Conservation (phyloP, 2,329 filamentous ascomycete genomes). For the Rosellinia necatrix region DNA sequence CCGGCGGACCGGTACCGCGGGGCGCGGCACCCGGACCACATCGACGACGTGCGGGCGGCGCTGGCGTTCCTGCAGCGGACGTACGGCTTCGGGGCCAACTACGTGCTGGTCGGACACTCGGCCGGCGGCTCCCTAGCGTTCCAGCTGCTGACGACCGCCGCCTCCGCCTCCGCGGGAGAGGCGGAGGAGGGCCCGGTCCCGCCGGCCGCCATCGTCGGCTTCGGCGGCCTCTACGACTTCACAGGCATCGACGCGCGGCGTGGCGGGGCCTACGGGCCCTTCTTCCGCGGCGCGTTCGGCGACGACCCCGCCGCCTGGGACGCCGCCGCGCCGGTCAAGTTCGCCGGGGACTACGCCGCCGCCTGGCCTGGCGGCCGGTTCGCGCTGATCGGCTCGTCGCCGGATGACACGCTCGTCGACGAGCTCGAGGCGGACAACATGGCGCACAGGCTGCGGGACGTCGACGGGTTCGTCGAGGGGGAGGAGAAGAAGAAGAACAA, state of each 20-base stretch:
- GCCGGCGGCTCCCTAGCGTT: conserved; percentile 67
- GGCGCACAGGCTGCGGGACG: conserved; percentile 49
- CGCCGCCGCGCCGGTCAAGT: conserved; percentile 57
- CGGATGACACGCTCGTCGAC: conserved; percentile 56
- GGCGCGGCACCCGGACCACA: conserved; percentile 64
- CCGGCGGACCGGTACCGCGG: conserved; percentile 43
- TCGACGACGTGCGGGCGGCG: conserved; percentile 59
- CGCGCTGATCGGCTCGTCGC: conserved; percentile 51
- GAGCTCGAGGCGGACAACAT: conserved; percentile 63
- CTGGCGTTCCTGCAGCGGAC: conserved; percentile 54
- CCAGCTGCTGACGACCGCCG: conserved; percentile 55
- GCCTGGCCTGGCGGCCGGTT: conserved; percentile 42
- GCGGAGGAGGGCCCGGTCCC: conserved; percentile 37
- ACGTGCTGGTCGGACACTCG: conserved; percentile 65
- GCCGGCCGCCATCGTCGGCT: conserved; percentile 60
- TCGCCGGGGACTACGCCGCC: conserved; percentile 47
- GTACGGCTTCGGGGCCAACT: conserved; percentile 50
- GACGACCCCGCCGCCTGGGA: conserved; percentile 55
- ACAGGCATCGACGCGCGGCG: conserved; percentile 55
- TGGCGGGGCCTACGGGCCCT: conserved; percentile 56
- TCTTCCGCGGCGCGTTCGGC: conserved; percentile 67
- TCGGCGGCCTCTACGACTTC: conserved; percentile 72
- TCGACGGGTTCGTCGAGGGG: conserved; percentile 39
- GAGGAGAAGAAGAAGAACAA: conserved; percentile 3
- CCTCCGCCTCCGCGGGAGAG: conserved; percentile 35